Evolutionary conservation across 768 basidiomycete genomes (phyloP).

Genomic region (Lactarius psammicola): DNA sequence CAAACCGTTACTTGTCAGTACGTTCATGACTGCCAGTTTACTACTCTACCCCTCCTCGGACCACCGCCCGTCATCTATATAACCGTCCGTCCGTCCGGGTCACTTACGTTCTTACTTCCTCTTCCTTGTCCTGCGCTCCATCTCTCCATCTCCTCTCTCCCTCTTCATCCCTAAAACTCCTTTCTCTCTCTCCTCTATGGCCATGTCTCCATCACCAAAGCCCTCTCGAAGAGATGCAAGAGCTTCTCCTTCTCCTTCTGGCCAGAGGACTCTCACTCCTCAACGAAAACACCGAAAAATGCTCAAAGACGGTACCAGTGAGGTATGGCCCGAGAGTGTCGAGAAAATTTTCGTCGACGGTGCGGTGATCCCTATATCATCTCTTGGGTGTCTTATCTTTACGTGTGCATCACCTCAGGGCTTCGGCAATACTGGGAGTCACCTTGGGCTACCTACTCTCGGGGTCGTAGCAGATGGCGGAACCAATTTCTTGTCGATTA

Average conservation of each 20-base stretch:
- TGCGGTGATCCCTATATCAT: conserved; percentile 30
- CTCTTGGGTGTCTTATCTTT: conserved; percentile 13
- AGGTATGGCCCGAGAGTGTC: conserved; percentile 81
- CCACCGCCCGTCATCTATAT: conserved; percentile 26
- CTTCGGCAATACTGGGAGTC: conserved; percentile 78
- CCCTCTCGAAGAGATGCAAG: conserved; percentile 29
- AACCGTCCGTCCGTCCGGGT: conserved; percentile 25
- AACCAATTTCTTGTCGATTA: conserved; percentile 86
- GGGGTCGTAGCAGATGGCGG: conserved; percentile 76
- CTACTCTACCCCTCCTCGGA: conserved; percentile 27
- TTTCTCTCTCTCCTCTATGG: conserved; percentile 28
- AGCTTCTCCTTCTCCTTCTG: conserved; percentile 29
- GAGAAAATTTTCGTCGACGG: conserved; percentile 79
- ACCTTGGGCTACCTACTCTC: conserved; percentile 76
- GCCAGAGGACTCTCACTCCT: conserved; percentile 54
- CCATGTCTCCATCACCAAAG: conserved; percentile 32
- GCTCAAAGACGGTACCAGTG: conserved; percentile 72
- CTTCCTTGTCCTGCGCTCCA: background rate
- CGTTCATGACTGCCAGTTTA: conserved; percentile 32
- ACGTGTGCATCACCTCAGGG: conserved; percentile 41
- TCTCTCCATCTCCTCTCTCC: conserved; percentile 1
- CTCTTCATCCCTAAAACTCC: conserved; percentile 22
- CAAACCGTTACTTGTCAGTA: conserved; percentile 19
- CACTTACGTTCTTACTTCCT: conserved; percentile 18
- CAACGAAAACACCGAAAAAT: conserved; percentile 83